Evolutionary conservation across 176 grass and related monocot species (phyloP).

Genomic region (Bothriochloa decipiens): DNA sequence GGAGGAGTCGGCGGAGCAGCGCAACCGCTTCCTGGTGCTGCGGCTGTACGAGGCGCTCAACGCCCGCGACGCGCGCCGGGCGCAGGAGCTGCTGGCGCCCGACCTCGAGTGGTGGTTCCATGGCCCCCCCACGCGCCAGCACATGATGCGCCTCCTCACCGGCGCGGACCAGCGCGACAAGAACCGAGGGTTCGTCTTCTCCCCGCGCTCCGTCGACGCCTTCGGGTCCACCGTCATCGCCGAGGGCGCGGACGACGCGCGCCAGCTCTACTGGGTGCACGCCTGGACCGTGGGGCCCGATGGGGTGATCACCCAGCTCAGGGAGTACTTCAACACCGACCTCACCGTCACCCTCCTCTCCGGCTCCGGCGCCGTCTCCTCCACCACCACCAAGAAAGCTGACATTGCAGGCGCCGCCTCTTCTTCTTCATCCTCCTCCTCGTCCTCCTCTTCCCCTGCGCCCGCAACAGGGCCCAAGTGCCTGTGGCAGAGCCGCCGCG

Average conservation of each 20-base stretch:
- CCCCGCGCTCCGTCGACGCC: slow-evolving; percentile 28
- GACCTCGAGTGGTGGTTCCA: slow-evolving; percentile 36
- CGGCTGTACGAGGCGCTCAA: slow-evolving; percentile 20
- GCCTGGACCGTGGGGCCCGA: slow-evolving; percentile 18
- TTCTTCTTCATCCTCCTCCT: not conserved
- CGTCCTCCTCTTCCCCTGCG: not conserved
- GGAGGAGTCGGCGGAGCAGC: slow-evolving; percentile 21
- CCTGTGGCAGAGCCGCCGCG: slow-evolving; percentile 32
- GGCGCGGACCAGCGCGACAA: not conserved
- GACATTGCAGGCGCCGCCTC: not conserved
- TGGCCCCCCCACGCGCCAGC: slow-evolving; percentile 19
- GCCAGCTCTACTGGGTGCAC: slow-evolving; percentile 34
- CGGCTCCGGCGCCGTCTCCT: not conserved
- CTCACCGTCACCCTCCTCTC: slow-evolving; percentile 31
- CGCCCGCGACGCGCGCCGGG: slow-evolving; percentile 16
- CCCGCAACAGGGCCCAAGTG: too few relatives aligned
- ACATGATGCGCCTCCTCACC: slow-evolving; percentile 32
- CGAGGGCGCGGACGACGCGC: not conserved
- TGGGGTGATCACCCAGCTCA: slow-evolving; percentile 23
- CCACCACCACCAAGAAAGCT: not conserved
- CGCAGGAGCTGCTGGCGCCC: slow-evolving; percentile 24
- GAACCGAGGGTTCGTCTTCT: not conserved
- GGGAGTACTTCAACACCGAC: slow-evolving; percentile 34
- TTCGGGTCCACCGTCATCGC: slow-evolving; percentile 27
- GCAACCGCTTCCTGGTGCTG: slow-evolving; percentile 30